phyloP scores from a whole-genome alignment of 2,329 filamentous ascomycete genomes.

The Venturia pyrina region DNA sequence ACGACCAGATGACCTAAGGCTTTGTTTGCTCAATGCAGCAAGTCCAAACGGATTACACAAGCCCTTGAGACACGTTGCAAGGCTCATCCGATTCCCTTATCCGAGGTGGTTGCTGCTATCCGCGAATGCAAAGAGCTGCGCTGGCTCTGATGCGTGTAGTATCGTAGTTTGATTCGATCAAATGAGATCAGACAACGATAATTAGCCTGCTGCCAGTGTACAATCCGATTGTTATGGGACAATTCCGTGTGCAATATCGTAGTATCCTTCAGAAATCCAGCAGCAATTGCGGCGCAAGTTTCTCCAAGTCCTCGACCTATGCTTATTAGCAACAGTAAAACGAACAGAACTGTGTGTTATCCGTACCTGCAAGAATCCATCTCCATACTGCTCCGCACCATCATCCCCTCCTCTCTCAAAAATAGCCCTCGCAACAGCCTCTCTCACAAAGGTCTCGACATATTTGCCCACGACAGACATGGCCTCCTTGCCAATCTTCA shows the following conservation, averaged over 20 bases:
- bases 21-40: neutral
- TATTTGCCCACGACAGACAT: constrained; percentile 72
- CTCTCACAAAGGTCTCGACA: constrained; percentile 81
- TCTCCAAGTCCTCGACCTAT: constrained; percentile 81
- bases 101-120: neutral
- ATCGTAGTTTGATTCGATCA: neutral
- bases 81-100: neutral
- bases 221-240: neutral
- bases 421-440: constrained; percentile 72
- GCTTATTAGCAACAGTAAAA: constrained; percentile 1
- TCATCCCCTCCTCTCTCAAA: constrained; percentile 46
- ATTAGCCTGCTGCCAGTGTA: neutral
- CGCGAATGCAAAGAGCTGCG: neutral
- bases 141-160: neutral
- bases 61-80: neutral
- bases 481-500: constrained; percentile 66
- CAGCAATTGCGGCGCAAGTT: constrained; percentile 71
- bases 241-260: neutral
- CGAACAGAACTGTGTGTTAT: neutral
- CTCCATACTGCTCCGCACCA: constrained; percentile 24
- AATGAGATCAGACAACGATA: neutral
- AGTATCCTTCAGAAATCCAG: constrained; percentile 59
- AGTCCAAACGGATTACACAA: neutral
- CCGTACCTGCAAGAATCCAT: constrained; percentile 59
- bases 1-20: neutral